Base-by-base conservation (phyloP, 2,329 filamentous ascomycete genomes). In the Aspergillus caelatus region DNA sequence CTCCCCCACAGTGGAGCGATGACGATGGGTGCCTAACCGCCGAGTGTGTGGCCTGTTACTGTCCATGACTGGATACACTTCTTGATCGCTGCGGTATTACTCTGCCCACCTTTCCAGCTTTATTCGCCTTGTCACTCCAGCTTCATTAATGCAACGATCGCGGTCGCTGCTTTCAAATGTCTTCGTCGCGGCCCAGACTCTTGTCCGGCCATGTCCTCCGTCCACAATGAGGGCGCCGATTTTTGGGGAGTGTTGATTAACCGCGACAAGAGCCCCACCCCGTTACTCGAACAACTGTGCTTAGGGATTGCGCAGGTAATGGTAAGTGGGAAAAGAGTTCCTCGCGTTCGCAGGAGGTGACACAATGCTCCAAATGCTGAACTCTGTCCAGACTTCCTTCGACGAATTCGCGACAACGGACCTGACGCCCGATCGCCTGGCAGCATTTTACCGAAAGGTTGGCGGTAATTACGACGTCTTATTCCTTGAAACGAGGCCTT, bases 391-490 rank as follows among this genome's bases (percentile, higher is more conserved):
- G 74, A 67, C 68, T 36, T 68, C 71, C 11, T 76, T 78, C 39
- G 75, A 78, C 57, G 68, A 75, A 12, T 74, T 71, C 52, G 71
- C 71, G 10, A 75, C 75, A 4, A 61, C 66, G 55, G 78, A 80
- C 65, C 74, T 79, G 57, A 91, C 86, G 7, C 90, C 91, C 0
- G 79, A 84, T 58, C 93, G 93, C 74, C 81, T 94, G 48, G 89
- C 91, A n/a, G 83, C 86, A 45, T 94, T 93, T 74, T 94, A 94
- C 79, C 88, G 87, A 73, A 82, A 84, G 32, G 89, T 92, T 19
- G 91, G 91, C 62, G 89, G 90, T 53, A 86, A 94, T 72, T 93
- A 91, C 77, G 91, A 94, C 74, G 80, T 85, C 28, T 86, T 98
- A 60, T 98, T 98, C 76, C 82, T 94, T 48, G 85, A 89, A 3